Percentiles rank a stretch among this genome's conserved stretches.
Evolutionary conservation across 495 filamentous ascomycete genomes (phyloP).

Genomic region (Cercophora scortea): DNA sequence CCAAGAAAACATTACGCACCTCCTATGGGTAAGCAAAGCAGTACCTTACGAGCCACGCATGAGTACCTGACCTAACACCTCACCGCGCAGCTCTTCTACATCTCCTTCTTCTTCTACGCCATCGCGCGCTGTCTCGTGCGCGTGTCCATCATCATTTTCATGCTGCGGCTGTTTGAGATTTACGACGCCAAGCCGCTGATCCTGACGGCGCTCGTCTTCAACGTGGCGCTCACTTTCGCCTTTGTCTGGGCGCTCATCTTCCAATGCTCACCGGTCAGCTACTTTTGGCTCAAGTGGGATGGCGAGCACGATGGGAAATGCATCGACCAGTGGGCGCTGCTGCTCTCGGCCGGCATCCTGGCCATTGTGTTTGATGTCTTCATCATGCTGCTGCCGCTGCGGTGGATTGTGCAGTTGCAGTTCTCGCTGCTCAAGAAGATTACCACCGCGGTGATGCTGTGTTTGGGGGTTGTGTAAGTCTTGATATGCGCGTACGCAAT

Average conservation of each 20-base stretch:
- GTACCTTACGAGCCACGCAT: constrained; percentile 24
- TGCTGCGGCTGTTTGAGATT: not conserved
- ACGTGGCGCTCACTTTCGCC: not conserved
- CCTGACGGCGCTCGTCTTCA: not conserved
- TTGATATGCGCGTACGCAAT: not conserved
- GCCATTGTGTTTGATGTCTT: not conserved
- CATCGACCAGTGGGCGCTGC: not conserved
- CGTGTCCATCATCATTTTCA: not conserved
- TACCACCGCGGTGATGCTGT: not conserved
- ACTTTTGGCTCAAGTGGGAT: not conserved
- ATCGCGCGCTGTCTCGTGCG: not conserved
- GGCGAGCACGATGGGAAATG: not conserved
- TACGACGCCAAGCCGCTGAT: not conserved
- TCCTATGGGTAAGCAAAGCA: not conserved
- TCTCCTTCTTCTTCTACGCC: not conserved
- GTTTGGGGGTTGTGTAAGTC: not conserved
- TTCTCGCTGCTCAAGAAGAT: not conserved
- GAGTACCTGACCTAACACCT: not conserved
- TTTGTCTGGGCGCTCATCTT: not conserved
- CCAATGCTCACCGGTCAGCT: not conserved
- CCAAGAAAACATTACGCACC: not conserved
- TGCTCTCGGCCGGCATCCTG: not conserved
- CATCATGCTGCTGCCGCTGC: not conserved
- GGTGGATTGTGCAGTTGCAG: not conserved
- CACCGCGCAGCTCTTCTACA: not conserved